Evolutionary conservation across 1,284 basidiomycete species (phyloP), one percentile per base, ranked within the genome.

Genomic region (Ustilago vetiveriae): DNA sequence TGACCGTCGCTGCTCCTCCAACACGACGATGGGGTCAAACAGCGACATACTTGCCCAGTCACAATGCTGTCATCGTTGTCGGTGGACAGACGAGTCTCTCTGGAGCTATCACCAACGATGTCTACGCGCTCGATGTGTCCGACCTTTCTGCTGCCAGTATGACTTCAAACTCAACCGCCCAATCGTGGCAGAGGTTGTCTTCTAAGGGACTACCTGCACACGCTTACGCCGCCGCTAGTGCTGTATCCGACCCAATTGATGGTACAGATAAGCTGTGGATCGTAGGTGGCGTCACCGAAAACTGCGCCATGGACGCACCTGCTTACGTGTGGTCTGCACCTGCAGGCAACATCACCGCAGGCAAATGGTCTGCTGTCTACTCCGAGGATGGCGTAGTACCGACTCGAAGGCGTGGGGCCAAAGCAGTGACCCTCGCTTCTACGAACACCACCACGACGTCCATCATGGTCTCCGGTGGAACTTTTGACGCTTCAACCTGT

Each of bases 41-140:
- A 13, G 54, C 66, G 21, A 59, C 66, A 6, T 69, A 40, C 37
- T 44, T 69, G 14, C 47, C 55, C 16, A 23, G 35, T 0, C 66
- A 69, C 59, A 64, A 69, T 33, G 26, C 55, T 1, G 51, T 82
- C 22, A 52, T 80, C 21, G 49, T 81, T 22, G 60, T 82, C 9
- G 79, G 79, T 14, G 80, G 79, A 2, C 80, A 82, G 36, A 66
- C 80, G 36, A 64, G 54, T 29, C 27, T 52, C 26, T 22, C 45
- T 17, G 53, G 57, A 1, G 62, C 37, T n/a, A 58, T 76, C 17
- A 78, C 78, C 4, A 62, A 72, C 44, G 57, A 76, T 22, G 75
- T 77, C 38, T 71, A 75, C 21, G 39, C 59, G 1, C 74, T 80
- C 56, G 62, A 76, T 45, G 50, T 80, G 35, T 43, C 37, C 29